phyloP scores from a whole-genome alignment of 352 stramenopile genomes.

The Phytophthora macrochlamydospora region DNA sequence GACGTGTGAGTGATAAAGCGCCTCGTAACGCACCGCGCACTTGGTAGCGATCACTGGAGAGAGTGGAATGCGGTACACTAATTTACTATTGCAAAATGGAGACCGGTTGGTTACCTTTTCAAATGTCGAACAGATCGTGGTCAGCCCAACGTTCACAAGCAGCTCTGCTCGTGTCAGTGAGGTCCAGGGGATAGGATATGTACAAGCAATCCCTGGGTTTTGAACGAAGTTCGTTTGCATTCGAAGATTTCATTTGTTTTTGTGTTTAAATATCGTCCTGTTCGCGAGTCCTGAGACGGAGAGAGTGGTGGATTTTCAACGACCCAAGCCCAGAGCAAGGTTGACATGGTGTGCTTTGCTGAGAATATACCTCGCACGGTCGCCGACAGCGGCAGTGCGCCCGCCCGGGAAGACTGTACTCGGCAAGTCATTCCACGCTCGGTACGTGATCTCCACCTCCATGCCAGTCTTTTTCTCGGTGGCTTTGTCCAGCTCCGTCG shows the following conservation, averaged over 20 bases:
- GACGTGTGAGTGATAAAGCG: conserved; percentile 48
- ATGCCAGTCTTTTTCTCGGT: conserved; percentile 65
- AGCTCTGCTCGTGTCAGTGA: too few species aligned
- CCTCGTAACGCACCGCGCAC: conserved; percentile 9
- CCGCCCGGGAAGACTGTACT: conserved; percentile 64
- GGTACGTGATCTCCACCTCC: conserved; percentile 62
- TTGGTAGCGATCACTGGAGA: neutral
- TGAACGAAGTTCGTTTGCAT: conserved; percentile 26
- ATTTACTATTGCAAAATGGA: too few species aligned
- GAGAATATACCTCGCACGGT: conserved; percentile 83
- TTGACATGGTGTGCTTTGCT: conserved; percentile 73
- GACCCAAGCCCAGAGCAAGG: conserved; percentile 52
- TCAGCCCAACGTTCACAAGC: too few species aligned
- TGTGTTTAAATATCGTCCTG: conserved; percentile 35
- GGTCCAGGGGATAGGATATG: neutral
- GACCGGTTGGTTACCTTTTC: too few species aligned
- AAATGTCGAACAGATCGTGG: too few species aligned
- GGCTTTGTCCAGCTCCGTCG: conserved; percentile 68
- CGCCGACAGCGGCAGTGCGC: conserved; percentile 58
- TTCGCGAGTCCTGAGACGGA: neutral
- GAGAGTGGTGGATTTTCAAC: conserved; percentile 28
- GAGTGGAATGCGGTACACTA: neutral
- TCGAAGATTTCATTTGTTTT: conserved; percentile 27
- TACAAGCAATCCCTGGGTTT: neutral
- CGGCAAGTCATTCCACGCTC: conserved; percentile 76